A percentile compares a stretch with the other conserved stretches of the same genome.
These are phyloP conservation scores for Przewalskia tangutica DNA, from an alignment of 257 asterid species.

Conservation along the genomic window DNA sequence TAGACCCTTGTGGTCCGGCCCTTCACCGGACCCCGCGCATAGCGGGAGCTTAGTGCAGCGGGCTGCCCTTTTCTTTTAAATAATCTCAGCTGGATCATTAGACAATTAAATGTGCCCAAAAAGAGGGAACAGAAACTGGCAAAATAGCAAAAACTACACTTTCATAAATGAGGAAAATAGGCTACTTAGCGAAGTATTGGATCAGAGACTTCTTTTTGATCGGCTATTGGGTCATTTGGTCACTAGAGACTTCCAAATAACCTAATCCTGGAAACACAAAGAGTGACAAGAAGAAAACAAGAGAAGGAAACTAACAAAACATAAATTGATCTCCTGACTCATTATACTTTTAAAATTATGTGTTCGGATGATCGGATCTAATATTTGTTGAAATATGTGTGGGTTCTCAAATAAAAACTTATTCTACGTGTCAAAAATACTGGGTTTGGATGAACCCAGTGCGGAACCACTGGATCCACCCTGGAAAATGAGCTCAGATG, in stretches of 20 bases:
- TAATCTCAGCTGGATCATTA: conserved; percentile 4
- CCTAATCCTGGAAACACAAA: background rate
- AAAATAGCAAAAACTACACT: background rate
- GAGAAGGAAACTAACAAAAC: background rate
- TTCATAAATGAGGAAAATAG: background rate
- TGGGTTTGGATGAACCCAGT: background rate
- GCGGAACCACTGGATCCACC: background rate
- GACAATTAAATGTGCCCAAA: background rate
- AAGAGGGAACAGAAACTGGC: background rate
- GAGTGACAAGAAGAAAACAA: background rate
- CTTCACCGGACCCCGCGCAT: too few species aligned
- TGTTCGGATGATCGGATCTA: background rate
- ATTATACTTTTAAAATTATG: background rate
- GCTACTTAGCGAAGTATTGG: background rate
- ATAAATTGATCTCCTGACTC: background rate
- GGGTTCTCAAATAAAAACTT: background rate
- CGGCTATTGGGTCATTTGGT: background rate
- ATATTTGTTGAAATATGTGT: background rate
- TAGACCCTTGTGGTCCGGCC: too few species aligned
- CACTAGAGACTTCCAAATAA: background rate
- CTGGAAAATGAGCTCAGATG: background rate
- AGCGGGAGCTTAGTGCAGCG: too few species aligned
- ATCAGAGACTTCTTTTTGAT: background rate
- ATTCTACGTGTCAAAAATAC: background rate
- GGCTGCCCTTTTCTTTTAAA: too few species aligned